Conservation (phyloP, 176 grass and related monocot genomes). For the Hyparrhenia diplandra region DNA sequence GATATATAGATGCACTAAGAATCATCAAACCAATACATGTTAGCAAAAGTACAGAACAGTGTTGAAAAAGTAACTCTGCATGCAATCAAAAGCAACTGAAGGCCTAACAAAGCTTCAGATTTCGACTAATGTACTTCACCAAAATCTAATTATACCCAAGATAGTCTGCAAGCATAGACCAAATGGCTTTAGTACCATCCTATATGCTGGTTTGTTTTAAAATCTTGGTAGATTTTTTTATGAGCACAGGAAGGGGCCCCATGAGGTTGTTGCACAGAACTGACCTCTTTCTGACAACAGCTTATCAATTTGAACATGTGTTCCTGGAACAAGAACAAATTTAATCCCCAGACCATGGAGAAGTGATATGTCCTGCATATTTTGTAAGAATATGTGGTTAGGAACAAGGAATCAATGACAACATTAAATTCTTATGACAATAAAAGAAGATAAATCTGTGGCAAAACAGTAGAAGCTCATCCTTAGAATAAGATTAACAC, state of each 20-base stretch:
- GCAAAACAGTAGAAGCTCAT: not conserved
- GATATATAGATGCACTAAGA: slow-evolving; percentile 18
- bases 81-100: not conserved
- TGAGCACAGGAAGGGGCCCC: no score
- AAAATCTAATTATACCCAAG: not conserved
- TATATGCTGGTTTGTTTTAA: no score
- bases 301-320: slow-evolving; percentile 84
- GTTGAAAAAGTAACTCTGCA: not conserved
- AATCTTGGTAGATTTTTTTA: no score
- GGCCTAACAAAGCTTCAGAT: not conserved
- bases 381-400: not conserved
- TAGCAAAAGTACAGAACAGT: slow-evolving; percentile 1
- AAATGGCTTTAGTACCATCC: no score
- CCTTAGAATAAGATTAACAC: not conserved
- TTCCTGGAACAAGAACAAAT: slow-evolving; percentile 87
- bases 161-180: no score
- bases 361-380: slow-evolving; percentile 80
- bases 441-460: not conserved
- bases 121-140: not conserved
- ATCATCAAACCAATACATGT: slow-evolving; percentile 2
- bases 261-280: not conserved
- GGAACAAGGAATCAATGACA: not conserved
- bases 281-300: slow-evolving; percentile 75
- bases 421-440: not conserved
- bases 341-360: slow-evolving; percentile 97